Conservation (phyloP, 1,284 basidiomycete genomes). For the Irpex rosettiformis region DNA sequence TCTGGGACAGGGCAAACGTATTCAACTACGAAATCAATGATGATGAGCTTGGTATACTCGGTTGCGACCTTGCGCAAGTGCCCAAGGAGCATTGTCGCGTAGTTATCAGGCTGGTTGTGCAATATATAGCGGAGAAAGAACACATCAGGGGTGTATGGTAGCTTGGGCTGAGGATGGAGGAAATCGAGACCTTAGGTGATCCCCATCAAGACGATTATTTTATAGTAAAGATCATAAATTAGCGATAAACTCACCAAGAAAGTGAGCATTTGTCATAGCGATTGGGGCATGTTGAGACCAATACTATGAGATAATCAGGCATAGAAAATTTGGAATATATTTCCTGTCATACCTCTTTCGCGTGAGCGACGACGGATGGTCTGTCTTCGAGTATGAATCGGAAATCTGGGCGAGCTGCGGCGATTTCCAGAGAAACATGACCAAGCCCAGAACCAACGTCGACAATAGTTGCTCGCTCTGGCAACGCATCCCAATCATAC, state of each 20-base stretch:
- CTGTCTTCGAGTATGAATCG: conserved; percentile 18
- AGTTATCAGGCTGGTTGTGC: conserved; percentile 25
- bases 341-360: neutral
- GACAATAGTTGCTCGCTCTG: conserved; percentile 11
- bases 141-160: conserved; percentile 18
- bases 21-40: conserved; percentile 7
- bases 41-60: conserved; percentile 5
- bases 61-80: conserved; percentile 20
- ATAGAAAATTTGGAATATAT: neutral
- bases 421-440: conserved; percentile 8
- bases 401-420: conserved; percentile 8
- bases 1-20: conserved; percentile 4
- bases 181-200: conserved; percentile 24
- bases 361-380: conserved; percentile 5
- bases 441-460: conserved; percentile 19
- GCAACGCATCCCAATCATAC: conserved; percentile 15
- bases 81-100: conserved; percentile 20
- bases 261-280: neutral
- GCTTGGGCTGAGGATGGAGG: conserved; percentile 26
- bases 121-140: conserved; percentile 24
- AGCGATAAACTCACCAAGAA: neutral
- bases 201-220: neutral
- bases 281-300: conserved; percentile 1
- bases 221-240: neutral
- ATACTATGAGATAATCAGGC: neutral